Conservation (phyloP, 352 stramenopile species). For the Pythium diclinum region DNA sequence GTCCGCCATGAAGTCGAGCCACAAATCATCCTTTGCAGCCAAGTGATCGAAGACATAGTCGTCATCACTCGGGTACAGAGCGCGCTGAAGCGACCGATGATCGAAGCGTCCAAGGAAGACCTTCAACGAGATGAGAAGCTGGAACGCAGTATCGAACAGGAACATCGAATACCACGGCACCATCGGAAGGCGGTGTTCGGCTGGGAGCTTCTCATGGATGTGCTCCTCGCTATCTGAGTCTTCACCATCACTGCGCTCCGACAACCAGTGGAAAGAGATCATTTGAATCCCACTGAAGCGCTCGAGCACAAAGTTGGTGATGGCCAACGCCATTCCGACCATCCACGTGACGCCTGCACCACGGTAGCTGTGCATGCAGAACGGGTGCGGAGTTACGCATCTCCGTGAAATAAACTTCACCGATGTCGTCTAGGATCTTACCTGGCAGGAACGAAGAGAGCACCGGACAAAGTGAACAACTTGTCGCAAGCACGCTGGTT, state of each 20-base stretch:
- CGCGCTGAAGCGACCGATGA: slow-evolving; percentile 88
- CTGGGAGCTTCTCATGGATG: slow-evolving; percentile 57
- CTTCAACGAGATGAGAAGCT: slow-evolving; percentile 91
- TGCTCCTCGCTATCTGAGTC: slow-evolving; percentile 47
- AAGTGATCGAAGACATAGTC: slow-evolving; percentile 86
- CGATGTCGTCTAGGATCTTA: slow-evolving; percentile 13
- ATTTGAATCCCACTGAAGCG: slow-evolving; percentile 75
- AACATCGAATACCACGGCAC: slow-evolving; percentile 95
- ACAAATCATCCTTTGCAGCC: slow-evolving; percentile 75
- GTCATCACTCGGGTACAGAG: slow-evolving; percentile 65
- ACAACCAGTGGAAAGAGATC: slow-evolving; percentile 79
- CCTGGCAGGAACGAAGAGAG: slow-evolving; percentile 63
- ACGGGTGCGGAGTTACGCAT: neutral
- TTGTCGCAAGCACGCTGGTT: slow-evolving; percentile 78
- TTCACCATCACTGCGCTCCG: slow-evolving; percentile 35
- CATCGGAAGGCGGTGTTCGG: slow-evolving; percentile 85
- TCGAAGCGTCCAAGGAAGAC: slow-evolving; percentile 92
- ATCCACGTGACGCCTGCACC: slow-evolving; percentile 84
- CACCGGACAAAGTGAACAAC: slow-evolving; percentile 66
- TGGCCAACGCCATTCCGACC: slow-evolving; percentile 71
- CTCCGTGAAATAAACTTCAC: neutral
- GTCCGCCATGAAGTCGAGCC: slow-evolving; percentile 94
- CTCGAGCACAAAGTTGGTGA: slow-evolving; percentile 84
- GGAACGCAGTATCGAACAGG: slow-evolving; percentile 88
- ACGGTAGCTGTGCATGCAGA: slow-evolving; percentile 45